phyloP scores from a whole-genome alignment of 1,284 basidiomycete species.

The Trametes pubescens region DNA sequence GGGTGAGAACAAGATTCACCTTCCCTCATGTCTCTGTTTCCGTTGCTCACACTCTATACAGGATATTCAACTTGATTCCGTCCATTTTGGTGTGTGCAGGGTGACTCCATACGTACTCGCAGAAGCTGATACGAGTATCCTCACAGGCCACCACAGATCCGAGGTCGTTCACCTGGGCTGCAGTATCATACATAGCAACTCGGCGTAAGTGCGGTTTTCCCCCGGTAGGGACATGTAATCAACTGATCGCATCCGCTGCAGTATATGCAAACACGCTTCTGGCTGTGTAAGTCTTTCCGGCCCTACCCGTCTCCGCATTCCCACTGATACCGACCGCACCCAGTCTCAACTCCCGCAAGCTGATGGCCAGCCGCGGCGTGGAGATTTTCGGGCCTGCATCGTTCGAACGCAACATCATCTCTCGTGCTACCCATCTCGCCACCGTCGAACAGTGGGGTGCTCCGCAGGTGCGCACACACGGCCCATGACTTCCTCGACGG shows the following conservation, averaged over 20 bases:
- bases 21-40: background rate
- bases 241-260: background rate
- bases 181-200: conserved; percentile 1
- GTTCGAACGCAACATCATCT: conserved; percentile 12
- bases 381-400: conserved; percentile 5
- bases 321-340: too few species aligned
- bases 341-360: conserved; percentile 13
- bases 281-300: conserved; percentile 1
- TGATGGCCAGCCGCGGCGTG: conserved; percentile 6
- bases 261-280: conserved; percentile 19
- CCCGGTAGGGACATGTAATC: too few species aligned
- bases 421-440: conserved; percentile 10
- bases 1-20: background rate
- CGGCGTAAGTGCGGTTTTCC: background rate
- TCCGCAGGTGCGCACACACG: background rate
- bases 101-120: background rate
- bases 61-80: conserved; percentile 6
- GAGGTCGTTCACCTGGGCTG: background rate
- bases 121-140: too few species aligned
- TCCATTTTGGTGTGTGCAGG: background rate
- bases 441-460: conserved; percentile 15
- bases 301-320: background rate
- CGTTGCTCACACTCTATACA: background rate
- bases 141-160: background rate
- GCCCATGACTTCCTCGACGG: too few species aligned